Evolutionary conservation across 2,329 filamentous ascomycete genomes (phyloP).

Genomic region (Thelonectria discophora): DNA sequence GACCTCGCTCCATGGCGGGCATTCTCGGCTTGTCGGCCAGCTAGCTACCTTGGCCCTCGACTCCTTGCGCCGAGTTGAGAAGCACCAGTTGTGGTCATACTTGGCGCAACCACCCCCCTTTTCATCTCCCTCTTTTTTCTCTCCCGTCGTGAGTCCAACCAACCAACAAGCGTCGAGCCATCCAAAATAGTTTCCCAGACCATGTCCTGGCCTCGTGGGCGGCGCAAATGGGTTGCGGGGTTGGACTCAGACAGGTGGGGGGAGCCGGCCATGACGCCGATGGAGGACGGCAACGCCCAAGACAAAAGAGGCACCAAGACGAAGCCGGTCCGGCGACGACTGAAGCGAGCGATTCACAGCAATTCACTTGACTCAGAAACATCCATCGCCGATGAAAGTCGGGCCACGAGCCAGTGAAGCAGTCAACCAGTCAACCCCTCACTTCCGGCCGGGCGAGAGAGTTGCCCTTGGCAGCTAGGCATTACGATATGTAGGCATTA

Average conservation of each 20-base stretch:
- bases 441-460: constrained; percentile 3
- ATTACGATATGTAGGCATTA: not conserved
- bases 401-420: constrained; percentile 4
- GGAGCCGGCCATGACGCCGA: constrained; percentile 5
- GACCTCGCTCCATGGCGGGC: constrained; percentile 4
- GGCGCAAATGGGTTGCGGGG: constrained; percentile 33
- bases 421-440: constrained; percentile 2
- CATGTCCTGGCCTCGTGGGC: not conserved
- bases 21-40: constrained; percentile 12
- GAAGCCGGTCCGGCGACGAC: constrained; percentile 16
- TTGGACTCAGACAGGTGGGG: constrained; percentile 30
- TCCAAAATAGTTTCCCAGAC: constrained; percentile 16
- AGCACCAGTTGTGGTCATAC: constrained; percentile 11
- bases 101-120: not conserved
- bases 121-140: constrained; percentile 1
- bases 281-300: constrained; percentile 22
- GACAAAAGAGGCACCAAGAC: constrained; percentile 21
- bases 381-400: constrained; percentile 7
- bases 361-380: constrained; percentile 35
- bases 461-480: constrained; percentile 1
- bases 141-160: not conserved
- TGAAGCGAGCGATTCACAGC: constrained; percentile 26
- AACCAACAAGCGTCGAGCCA: constrained; percentile 1
- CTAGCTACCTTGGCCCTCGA: not conserved
- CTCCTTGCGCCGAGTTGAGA: not conserved